Evolutionary conservation across 2,329 filamentous ascomycete species (phyloP).

Genomic region (Coniochaeta sp.): DNA sequence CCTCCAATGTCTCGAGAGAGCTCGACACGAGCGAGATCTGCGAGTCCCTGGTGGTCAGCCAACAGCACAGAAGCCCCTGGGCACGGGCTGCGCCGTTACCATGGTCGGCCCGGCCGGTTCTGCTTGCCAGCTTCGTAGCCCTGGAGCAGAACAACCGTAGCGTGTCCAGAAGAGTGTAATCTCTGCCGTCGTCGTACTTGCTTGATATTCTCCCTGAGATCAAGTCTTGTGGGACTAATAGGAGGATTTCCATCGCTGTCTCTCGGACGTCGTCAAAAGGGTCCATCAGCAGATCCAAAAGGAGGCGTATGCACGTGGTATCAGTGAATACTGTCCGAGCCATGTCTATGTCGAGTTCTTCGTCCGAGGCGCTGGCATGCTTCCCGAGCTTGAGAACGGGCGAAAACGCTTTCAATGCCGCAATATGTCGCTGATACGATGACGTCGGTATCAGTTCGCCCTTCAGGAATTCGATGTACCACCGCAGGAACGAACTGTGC

Average conservation of each 20-base stretch:
- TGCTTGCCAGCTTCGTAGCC: conserved; percentile 52
- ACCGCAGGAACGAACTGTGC: conserved; percentile 60
- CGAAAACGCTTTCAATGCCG: conserved; percentile 63
- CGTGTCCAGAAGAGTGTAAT: conserved; percentile 19
- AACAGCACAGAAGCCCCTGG: conserved; percentile 61
- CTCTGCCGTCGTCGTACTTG: not conserved
- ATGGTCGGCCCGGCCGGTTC: conserved; percentile 80
- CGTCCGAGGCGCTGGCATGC: conserved; percentile 27
- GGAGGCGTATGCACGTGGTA: conserved; percentile 47
- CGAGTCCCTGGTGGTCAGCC: conserved; percentile 35
- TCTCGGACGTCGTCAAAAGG: conserved; percentile 88
- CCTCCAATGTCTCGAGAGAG: conserved; percentile 55
- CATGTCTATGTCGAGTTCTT: conserved; percentile 15
- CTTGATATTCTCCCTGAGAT: conserved; percentile 15
- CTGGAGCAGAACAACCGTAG: conserved; percentile 40
- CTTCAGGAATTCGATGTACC: conserved; percentile 67
- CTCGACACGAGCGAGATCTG: conserved; percentile 45
- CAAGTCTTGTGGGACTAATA: conserved; percentile 34
- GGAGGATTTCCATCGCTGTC: conserved; percentile 42
- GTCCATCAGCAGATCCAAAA: conserved; percentile 77
- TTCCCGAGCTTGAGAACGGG: conserved; percentile 63
- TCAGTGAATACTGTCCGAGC: conserved; percentile 27
- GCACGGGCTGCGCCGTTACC: conserved; percentile 82
- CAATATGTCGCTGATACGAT: conserved; percentile 86
- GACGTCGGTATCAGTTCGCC: conserved; percentile 70